Percentiles rank a stretch among this genome's conserved stretches.
These are phyloP conservation scores for Aspergillus sp. DNA, from an alignment of 2,329 filamentous ascomycete genomes.

Conservation along the genomic window DNA sequence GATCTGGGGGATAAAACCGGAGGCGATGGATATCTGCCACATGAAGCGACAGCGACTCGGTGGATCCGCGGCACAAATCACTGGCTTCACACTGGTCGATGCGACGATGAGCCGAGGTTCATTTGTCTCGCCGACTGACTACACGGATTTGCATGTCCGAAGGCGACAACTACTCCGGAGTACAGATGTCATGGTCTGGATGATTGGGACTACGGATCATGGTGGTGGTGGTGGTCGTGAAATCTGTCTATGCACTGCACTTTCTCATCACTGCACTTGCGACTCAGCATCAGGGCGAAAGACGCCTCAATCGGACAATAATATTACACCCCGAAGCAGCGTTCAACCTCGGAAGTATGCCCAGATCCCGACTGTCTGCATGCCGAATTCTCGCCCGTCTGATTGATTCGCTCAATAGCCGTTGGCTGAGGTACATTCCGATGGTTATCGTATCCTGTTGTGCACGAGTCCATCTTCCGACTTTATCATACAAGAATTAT, in stretches of 20 bases:
- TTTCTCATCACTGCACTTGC: too few relatives aligned
- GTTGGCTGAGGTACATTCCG: too few relatives aligned
- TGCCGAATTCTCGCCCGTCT: not conserved
- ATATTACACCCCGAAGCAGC: slow-evolving; percentile 14
- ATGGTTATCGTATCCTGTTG: too few relatives aligned
- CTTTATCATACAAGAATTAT: not conserved
- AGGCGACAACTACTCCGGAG: too few relatives aligned
- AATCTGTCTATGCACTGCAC: too few relatives aligned
- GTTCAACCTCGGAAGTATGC: slow-evolving; percentile 22
- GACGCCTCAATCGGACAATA: not conserved
- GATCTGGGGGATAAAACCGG: slow-evolving; percentile 1
- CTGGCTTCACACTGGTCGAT: slow-evolving; percentile 13
- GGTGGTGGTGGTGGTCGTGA: too few relatives aligned
- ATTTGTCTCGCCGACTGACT: slow-evolving; percentile 3
- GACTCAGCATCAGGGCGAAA: too few relatives aligned
- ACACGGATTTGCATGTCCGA: too few relatives aligned
- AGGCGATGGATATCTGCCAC: slow-evolving; percentile 18
- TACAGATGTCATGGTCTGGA: not conserved
- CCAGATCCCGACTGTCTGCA: slow-evolving; percentile 12
- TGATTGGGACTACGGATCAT: not conserved
- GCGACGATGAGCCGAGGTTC: slow-evolving; percentile 29
- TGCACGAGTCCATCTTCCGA: not conserved
- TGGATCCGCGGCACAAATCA: slow-evolving; percentile 30
- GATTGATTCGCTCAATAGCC: too few relatives aligned
- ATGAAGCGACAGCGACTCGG: slow-evolving; percentile 24